A percentile compares a stretch with the other conserved stretches of the same genome.
Conservation (phyloP, 164 flowering plant species). For the Magnolia changhungtana region DNA sequence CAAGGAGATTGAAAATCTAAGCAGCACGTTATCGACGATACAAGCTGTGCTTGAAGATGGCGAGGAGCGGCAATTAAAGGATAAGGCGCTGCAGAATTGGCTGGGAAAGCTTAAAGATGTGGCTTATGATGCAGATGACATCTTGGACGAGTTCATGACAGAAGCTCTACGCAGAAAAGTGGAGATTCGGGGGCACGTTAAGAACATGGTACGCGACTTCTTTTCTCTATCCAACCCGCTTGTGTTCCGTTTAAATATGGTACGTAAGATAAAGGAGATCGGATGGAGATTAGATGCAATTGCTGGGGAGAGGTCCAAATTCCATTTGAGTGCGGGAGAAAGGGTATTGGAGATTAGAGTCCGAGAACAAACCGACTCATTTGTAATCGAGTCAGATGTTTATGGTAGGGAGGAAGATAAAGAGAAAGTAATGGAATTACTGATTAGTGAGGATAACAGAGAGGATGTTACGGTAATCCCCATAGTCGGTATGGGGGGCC, state of each 20-base stretch:
- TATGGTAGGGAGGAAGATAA: constrained; percentile 12
- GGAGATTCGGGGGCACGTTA: neutral
- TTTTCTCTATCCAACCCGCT: neutral
- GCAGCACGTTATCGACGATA: neutral
- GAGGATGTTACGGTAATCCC: neutral
- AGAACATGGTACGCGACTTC: neutral
- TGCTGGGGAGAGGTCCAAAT: constrained; percentile 2
- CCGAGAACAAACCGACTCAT: neutral
- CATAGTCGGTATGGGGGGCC: constrained; percentile 12
- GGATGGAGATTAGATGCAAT: neutral
- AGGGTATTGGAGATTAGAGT: too few species aligned
- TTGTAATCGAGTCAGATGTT: constrained; percentile 5
- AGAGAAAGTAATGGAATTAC: constrained; percentile 4
- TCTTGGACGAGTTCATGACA: constrained; percentile 2
- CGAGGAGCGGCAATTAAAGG: constrained; percentile 19
- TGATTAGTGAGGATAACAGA: neutral
- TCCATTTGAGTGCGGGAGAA: neutral
- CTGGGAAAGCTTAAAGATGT: constrained; percentile 8
- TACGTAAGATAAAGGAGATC: neutral
- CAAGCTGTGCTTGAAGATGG: constrained; percentile 25
- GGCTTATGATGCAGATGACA: constrained; percentile 12
- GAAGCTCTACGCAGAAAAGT: neutral
- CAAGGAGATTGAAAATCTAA: neutral
- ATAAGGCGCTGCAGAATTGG: constrained; percentile 14
- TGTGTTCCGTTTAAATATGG: neutral